phyloP scores from a whole-genome alignment of 2,329 filamentous ascomycete species.

The Apiospora malaysiana region DNA sequence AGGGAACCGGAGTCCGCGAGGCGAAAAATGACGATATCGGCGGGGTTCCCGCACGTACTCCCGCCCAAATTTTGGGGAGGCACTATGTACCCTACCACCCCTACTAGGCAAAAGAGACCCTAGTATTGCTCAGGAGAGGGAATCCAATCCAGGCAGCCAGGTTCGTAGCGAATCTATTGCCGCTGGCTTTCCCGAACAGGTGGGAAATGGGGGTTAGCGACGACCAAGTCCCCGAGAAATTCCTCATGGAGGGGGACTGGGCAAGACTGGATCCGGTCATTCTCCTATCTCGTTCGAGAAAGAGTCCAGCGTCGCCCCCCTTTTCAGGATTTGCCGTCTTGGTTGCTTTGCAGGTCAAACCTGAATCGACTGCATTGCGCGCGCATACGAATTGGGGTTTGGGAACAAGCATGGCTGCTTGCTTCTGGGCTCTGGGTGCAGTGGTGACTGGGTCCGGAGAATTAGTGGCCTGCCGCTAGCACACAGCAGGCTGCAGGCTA shows the following conservation, averaged over 20 bases:
- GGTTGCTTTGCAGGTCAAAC: conserved; percentile 1
- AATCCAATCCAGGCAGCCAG: conserved; percentile 1
- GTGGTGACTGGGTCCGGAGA: background rate
- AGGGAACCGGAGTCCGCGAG: conserved; percentile 4
- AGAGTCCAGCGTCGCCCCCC: background rate
- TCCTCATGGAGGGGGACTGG: background rate
- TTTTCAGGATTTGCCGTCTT: conserved; percentile 1
- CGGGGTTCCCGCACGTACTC: conserved; percentile 16
- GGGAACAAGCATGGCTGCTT: background rate
- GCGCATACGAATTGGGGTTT: conserved; percentile 10
- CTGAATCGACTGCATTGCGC: conserved; percentile 8
- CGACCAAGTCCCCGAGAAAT: background rate
- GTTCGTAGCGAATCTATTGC: background rate
- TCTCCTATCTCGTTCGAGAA: background rate
- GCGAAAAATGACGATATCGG: conserved; percentile 12
- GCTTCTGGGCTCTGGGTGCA: background rate
- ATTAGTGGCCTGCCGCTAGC: background rate
- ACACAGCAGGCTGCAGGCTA: too few species aligned
- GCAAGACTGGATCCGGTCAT: background rate
- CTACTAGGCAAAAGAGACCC: background rate
- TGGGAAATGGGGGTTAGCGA: background rate
- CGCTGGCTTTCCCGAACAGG: conserved; percentile 6
- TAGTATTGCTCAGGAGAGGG: background rate
- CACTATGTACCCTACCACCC: background rate
- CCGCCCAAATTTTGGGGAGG: background rate